These are phyloP conservation scores for Pythium aphanidermatum DNA, from an alignment of 352 stramenopile genomes.

Conservation along the genomic window DNA sequence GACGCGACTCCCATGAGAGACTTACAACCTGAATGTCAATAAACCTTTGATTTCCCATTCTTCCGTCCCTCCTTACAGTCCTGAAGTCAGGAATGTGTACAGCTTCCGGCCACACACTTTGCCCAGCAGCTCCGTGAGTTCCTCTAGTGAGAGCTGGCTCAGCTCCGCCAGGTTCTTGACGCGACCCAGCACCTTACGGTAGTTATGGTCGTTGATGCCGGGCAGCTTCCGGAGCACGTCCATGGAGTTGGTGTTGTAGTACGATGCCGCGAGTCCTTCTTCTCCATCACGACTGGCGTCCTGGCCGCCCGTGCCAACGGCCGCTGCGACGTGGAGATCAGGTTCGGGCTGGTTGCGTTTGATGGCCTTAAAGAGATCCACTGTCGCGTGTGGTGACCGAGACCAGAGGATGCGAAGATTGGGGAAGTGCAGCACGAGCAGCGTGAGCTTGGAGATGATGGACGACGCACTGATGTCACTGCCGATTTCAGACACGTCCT, in stretches of 20 bases:
- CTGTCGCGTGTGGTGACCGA: constrained; percentile 86
- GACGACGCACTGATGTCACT: constrained; percentile 90
- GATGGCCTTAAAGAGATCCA: constrained; percentile 80
- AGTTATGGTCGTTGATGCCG: constrained; percentile 95
- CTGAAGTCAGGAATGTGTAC: constrained; percentile 73
- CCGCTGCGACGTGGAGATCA: constrained; percentile 63
- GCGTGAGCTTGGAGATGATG: constrained; percentile 93
- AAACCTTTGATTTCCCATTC: no score
- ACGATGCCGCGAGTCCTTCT: constrained; percentile 49
- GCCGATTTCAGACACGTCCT: constrained; percentile 86
- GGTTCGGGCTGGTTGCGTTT: constrained; percentile 84
- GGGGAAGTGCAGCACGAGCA: constrained; percentile 94
- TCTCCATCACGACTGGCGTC: constrained; percentile 38
- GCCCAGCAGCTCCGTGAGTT: constrained; percentile 65
- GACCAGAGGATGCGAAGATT: constrained; percentile 95
- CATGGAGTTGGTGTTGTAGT: constrained; percentile 88
- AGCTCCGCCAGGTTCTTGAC: constrained; percentile 77
- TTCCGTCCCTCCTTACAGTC: constrained; percentile 40
- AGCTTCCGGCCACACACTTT: constrained; percentile 74
- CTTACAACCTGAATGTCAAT: no score
- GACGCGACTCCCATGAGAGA: no score
- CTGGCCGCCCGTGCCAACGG: constrained; percentile 40
- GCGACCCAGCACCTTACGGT: constrained; percentile 60
- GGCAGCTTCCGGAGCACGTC: constrained; percentile 95
- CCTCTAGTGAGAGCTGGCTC: constrained; percentile 47